Conservation (phyloP, 306 rosid species). For the Pueraria montana region DNA sequence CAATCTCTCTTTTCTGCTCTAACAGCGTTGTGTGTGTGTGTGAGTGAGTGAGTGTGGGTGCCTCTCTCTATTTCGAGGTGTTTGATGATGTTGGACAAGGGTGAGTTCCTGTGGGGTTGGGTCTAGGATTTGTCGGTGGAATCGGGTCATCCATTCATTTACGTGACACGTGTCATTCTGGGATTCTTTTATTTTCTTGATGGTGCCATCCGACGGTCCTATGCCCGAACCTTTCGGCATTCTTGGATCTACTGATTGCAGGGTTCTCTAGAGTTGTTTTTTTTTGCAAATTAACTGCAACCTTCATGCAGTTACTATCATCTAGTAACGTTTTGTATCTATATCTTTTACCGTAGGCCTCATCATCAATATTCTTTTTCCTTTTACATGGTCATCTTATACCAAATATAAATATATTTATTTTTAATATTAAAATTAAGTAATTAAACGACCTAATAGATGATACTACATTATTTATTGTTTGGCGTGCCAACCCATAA, state of each 20-base stretch:
- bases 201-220: too few species aligned
- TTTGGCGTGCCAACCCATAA: background rate
- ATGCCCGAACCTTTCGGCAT: too few species aligned
- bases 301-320: too few species aligned
- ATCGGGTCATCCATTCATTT: background rate
- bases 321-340: too few species aligned
- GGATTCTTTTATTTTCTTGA: background rate
- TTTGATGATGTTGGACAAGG: constrained; percentile 40
- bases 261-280: too few species aligned
- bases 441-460: background rate
- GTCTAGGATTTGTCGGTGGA: background rate
- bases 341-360: too few species aligned
- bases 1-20: background rate
- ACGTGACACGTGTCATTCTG: background rate
- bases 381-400: background rate
- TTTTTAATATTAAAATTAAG: background rate
- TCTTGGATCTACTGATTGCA: too few species aligned
- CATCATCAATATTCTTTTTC: too few species aligned
- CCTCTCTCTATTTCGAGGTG: constrained; percentile 24
- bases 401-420: background rate
- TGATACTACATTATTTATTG: background rate
- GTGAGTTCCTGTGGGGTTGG: constrained; percentile 41
- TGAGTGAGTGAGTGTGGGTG: constrained; percentile 12
- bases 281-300: too few species aligned
- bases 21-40: constrained; percentile 1